phyloP scores from a whole-genome alignment of 176 grass and related monocot genomes.

The Carex myosuroides region DNA sequence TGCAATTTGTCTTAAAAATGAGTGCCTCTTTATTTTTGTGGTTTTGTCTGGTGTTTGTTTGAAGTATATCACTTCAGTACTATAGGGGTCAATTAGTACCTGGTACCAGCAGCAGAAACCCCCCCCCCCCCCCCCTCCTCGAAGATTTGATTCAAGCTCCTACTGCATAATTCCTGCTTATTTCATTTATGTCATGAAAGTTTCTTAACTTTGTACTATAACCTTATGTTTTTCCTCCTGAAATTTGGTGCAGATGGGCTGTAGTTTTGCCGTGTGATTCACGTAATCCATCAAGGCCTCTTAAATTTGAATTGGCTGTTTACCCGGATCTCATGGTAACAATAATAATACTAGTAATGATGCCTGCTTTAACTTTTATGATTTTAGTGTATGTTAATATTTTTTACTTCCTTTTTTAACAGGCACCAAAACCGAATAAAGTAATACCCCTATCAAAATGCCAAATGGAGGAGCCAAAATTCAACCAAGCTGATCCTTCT shows the following conservation, averaged over 20 bases:
- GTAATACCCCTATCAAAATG: slow-evolving; percentile 74
- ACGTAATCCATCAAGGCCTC: slow-evolving; percentile 34
- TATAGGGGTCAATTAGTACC: neutral
- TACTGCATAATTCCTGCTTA: neutral
- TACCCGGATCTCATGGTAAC: slow-evolving; percentile 71
- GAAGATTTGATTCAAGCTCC: neutral
- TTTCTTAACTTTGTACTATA: neutral
- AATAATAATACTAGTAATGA: neutral
- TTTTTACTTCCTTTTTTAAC: slow-evolving; percentile 24
- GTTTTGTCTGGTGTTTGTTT: neutral
- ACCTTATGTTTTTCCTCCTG: neutral
- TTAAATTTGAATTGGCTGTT: slow-evolving; percentile 75
- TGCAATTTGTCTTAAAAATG: neutral
- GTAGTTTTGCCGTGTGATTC: slow-evolving; percentile 66
- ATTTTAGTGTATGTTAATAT: slow-evolving; percentile 9
- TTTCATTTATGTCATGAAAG: neutral
- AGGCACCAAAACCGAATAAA: slow-evolving; percentile 52
- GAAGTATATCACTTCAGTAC: neutral
- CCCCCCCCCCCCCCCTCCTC: neutral
- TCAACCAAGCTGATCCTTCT: slow-evolving; percentile 55
- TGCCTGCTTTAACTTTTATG: neutral
- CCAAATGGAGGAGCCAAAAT: slow-evolving; percentile 73
- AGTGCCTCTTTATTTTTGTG: neutral
- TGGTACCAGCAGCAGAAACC: neutral
- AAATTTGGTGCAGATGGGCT: slow-evolving; percentile 57